Evolutionary conservation across 495 filamentous ascomycete species (phyloP), one percentile per base, ranked within the genome.

Genomic region (Aspergillus hancockii): DNA sequence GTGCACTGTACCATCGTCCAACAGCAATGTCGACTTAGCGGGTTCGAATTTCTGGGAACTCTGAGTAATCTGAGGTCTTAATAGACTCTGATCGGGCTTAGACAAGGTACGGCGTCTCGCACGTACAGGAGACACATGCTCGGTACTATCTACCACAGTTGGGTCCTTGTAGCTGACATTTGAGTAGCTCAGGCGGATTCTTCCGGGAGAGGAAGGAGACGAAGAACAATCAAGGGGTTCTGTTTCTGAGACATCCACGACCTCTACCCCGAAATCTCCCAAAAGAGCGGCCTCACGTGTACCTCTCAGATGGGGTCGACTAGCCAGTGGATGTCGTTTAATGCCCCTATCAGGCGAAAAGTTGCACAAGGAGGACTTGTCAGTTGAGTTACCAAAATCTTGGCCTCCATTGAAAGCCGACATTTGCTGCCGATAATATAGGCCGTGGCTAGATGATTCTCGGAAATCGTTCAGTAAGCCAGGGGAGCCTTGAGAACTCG

Each of bases 371-470:
- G 74, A 68, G 38, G 77, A 75, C 8, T 56, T 54, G 22, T 66
- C 66, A 14, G 68, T 58, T 8, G 75, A 55, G 18, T 69, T 63
- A 54, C 74, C 70, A 46, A 78, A 57, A 23, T 65, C 67, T 5
- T 38, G 58, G 12, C 41, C 38, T 23, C 14, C 13, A 9, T 8
- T 18, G 28, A 46, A 19, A 49, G 52, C 14, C 19, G 51, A 7
- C 31, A 55, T 40, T 19, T 41, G 30, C 32, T 36, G 43, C 9
- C 43, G 18, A 21, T 34, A 31, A 19, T 49, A 34, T 13, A 38
- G 19, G 52, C 59, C 54, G 3, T 30, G 36, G 21, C 49, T 25
- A 22, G 19, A 47, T 14, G 13, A 14, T 47, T 12, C 43, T 8
- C 43, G 18, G 12, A 19, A 47, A 47, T 4, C 19, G 13, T n/a